Percentiles rank a stretch among this genome's conserved stretches.
Evolutionary conservation across 192 early-diverging fungal genomes (phyloP).

Genomic region (Backusella morwellensis): DNA sequence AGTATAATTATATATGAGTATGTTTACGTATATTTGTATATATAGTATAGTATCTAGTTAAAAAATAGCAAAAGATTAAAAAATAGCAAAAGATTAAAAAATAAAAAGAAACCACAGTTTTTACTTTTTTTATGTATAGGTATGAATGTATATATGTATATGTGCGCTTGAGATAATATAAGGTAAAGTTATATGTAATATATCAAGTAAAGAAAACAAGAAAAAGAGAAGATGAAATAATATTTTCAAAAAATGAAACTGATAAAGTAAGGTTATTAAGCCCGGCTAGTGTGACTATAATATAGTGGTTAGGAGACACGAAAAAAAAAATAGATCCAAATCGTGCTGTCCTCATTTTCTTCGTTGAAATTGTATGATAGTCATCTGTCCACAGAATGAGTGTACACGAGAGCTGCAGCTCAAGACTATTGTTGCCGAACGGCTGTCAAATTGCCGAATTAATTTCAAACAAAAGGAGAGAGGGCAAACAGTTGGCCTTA

Average conservation of each 20-base stretch:
- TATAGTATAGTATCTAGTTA: not conserved
- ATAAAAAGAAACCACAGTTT: not conserved
- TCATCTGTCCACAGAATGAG: conserved; percentile 1
- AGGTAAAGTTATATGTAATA: not conserved
- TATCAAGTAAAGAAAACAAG: not conserved
- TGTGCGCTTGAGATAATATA: not conserved
- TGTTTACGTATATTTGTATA: not conserved
- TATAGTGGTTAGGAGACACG: conserved; percentile 15
- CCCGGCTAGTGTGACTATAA: conserved; percentile 19
- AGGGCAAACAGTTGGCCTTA: not conserved
- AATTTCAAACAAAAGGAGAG: conserved; percentile 7
- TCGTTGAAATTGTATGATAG: not conserved
- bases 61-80: not conserved
- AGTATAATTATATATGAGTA: not conserved
- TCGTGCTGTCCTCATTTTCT: conserved; percentile 13
- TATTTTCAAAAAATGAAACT: conserved; percentile 3
- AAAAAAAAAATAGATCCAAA: conserved; percentile 19
- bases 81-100: not conserved
- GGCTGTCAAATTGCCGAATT: conserved; percentile 23
- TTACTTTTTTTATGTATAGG: not conserved
- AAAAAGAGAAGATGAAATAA: conserved; percentile 3
- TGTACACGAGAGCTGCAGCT: not conserved
- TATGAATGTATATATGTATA: not conserved
- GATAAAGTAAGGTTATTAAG: conserved; percentile 17
- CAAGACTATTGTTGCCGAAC: not conserved